Evolutionary conservation across 2,329 filamentous ascomycete species (phyloP).

Genomic region (Mollisiaceae sp.): DNA sequence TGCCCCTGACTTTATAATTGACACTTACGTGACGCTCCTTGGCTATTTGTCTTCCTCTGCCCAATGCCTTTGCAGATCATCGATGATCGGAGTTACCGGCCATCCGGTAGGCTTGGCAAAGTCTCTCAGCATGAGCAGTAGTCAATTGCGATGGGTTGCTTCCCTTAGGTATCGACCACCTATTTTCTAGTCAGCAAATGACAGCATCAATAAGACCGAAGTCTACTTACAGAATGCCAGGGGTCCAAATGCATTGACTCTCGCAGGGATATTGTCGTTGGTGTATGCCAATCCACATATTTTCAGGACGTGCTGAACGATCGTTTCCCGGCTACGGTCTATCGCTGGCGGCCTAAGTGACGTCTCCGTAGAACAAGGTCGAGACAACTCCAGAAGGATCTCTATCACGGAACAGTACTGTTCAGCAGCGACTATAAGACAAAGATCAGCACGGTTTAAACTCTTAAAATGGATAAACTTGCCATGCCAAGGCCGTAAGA

Average conservation of each 20-base stretch:
- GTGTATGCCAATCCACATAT: constrained; percentile 53
- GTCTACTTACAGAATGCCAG: constrained; percentile 50
- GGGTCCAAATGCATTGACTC: constrained; percentile 55
- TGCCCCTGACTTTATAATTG: not conserved
- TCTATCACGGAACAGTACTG: constrained; percentile 50
- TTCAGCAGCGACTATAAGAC: constrained; percentile 46
- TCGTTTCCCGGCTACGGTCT: constrained; percentile 12
- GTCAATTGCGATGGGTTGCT: constrained; percentile 41
- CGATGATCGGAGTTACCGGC: constrained; percentile 46
- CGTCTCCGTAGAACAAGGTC: not conserved
- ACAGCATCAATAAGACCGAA: not conserved
- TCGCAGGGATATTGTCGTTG: constrained; percentile 48
- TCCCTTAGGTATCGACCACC: constrained; percentile 43
- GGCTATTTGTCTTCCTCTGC: not conserved
- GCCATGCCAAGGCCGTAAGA: constrained; percentile 52
- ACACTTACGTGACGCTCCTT: not conserved
- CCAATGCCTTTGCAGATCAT: constrained; percentile 41
- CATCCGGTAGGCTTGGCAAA: constrained; percentile 43
- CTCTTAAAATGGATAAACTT: constrained; percentile 19
- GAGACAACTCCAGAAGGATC: constrained; percentile 25
- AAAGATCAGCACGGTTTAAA: not conserved
- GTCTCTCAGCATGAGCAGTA: constrained; percentile 44
- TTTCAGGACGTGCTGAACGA: constrained; percentile 46
- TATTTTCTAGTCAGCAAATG: constrained; percentile 13
- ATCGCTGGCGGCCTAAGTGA: not conserved